phyloP scores from a whole-genome alignment of 2,329 filamentous ascomycete species.

The Proliferodiscus dingleyae region DNA sequence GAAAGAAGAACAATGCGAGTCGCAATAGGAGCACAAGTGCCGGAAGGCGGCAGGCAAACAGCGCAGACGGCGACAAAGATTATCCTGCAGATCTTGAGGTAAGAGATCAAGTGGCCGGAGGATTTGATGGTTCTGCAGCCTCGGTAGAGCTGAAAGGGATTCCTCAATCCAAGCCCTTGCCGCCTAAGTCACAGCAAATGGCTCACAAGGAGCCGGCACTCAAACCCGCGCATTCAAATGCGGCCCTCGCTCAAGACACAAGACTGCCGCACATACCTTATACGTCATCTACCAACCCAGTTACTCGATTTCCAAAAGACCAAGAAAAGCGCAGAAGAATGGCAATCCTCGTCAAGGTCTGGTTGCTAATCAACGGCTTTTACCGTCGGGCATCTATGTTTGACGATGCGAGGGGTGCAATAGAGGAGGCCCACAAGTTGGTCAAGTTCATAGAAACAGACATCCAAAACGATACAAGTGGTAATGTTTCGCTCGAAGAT shows the following conservation, averaged over 20 bases:
- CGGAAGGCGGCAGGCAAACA: slow-evolving; percentile 40
- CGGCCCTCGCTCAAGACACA: slow-evolving; percentile 15
- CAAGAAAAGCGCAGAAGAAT: slow-evolving; percentile 47
- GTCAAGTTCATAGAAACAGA: slow-evolving; percentile 67
- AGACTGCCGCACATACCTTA: slow-evolving; percentile 14
- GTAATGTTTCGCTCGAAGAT: slow-evolving; percentile 55
- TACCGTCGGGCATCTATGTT: slow-evolving; percentile 78
- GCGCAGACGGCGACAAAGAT: slow-evolving; percentile 46
- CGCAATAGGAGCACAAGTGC: slow-evolving; percentile 46
- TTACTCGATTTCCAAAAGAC: slow-evolving; percentile 46
- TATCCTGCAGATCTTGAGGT: slow-evolving; percentile 43
- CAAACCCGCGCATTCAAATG: slow-evolving; percentile 10
- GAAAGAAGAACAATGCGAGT: slow-evolving; percentile 41
- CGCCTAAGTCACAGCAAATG: slow-evolving; percentile 25
- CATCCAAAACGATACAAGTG: slow-evolving; percentile 56
- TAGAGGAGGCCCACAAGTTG: slow-evolving; percentile 75
- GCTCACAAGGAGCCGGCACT: slow-evolving; percentile 21
- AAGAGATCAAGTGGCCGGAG: slow-evolving; percentile 33
- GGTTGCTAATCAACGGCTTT: slow-evolving; percentile 84
- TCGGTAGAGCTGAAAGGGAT: slow-evolving; percentile 5
- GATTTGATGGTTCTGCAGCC: slow-evolving; percentile 3
- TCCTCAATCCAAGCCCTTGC: slow-evolving; percentile 14
- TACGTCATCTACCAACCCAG: slow-evolving; percentile 22
- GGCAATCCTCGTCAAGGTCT: slow-evolving; percentile 67
- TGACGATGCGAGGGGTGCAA: slow-evolving; percentile 74